Percentiles rank a stretch among this genome's conserved stretches.
Conservation (phyloP, 2,329 filamentous ascomycete genomes). For the Myriosclerotinia duriaeana region DNA sequence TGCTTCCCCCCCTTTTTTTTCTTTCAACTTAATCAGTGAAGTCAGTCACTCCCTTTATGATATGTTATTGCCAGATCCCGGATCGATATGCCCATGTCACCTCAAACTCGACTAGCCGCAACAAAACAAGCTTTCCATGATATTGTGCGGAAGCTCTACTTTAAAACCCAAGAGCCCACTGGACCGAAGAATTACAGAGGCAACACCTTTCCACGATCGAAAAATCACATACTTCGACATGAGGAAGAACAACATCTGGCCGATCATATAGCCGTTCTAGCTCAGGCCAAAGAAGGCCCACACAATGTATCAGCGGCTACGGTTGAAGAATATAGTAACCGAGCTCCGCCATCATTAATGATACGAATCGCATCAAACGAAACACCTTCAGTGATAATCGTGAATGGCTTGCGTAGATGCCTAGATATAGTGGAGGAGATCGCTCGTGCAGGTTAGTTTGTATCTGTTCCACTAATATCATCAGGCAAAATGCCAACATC, state of each 20-base stretch:
- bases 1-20: too few species aligned
- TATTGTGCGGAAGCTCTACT: neutral
- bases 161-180: neutral
- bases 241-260: constrained; percentile 33
- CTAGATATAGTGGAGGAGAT: neutral
- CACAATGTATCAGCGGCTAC: neutral
- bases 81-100: too few species aligned
- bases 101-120: too few species aligned
- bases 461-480: neutral
- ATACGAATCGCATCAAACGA: neutral
- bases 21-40: too few species aligned
- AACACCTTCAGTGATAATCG: neutral
- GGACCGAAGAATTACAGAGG: constrained; percentile 17
- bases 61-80: too few species aligned
- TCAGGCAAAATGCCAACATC: too few species aligned
- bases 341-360: neutral
- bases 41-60: too few species aligned
- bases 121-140: neutral
- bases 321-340: neutral
- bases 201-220: neutral
- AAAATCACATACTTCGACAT: constrained; percentile 5
- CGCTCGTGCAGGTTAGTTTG: neutral
- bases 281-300: neutral
- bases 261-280: constrained; percentile 19
- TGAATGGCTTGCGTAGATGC: neutral